These are phyloP conservation scores for Globisporangium viniferum DNA, from an alignment of 352 stramenopile genomes.

Conservation along the genomic window DNA sequence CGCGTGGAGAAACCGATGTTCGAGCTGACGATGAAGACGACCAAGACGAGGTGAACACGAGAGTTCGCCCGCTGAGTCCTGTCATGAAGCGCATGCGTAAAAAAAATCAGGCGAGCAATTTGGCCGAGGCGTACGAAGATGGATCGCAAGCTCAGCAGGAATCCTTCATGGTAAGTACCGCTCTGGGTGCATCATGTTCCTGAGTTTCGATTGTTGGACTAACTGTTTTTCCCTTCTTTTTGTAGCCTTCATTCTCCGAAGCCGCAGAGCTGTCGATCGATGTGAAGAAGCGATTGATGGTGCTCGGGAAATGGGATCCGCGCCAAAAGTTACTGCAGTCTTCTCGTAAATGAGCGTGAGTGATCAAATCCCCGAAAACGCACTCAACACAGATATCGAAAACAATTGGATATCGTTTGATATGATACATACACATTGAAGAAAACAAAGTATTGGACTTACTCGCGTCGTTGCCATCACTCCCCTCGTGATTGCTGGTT, in stretches of 20 bases:
- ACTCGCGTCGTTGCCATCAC: background rate
- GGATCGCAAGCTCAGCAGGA: background rate
- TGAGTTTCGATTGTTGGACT: background rate
- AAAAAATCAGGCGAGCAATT: slow-evolving; percentile 15
- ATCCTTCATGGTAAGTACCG: slow-evolving; percentile 6
- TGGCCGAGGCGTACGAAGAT: background rate
- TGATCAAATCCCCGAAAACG: background rate
- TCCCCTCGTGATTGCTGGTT: background rate
- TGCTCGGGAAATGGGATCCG: slow-evolving; percentile 45
- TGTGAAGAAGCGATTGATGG: slow-evolving; percentile 55
- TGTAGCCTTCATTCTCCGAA: slow-evolving; percentile 30
- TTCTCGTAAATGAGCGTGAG: background rate
- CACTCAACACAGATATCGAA: background rate
- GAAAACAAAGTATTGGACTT: background rate
- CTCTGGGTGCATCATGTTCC: background rate
- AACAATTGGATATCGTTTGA: background rate
- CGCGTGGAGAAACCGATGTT: background rate
- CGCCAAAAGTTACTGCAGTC: slow-evolving; percentile 6
- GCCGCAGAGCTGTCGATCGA: slow-evolving; percentile 46
- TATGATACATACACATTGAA: slow-evolving; percentile 5
- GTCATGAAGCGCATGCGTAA: slow-evolving; percentile 49
- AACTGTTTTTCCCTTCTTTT: background rate
- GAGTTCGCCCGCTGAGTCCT: slow-evolving; percentile 40
- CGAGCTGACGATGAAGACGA: slow-evolving; percentile 14
- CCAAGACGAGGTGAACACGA: background rate